A percentile compares a stretch with the other conserved stretches of the same genome.
Conservation (phyloP, 768 basidiomycete species). For the Pleurotus tuber-regium region DNA sequence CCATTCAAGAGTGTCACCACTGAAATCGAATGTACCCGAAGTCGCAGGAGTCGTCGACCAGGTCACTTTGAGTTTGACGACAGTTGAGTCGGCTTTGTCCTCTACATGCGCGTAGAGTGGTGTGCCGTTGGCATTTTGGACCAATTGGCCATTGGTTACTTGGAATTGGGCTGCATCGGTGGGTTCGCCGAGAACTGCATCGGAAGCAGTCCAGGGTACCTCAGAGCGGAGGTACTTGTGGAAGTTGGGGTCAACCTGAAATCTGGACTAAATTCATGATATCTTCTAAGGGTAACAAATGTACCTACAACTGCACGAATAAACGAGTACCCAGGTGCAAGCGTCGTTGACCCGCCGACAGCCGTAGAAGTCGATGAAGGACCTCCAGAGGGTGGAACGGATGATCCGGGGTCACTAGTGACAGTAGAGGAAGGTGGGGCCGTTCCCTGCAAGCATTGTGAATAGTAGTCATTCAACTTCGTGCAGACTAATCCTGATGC, state of each 20-base stretch:
- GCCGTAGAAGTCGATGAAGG: slow-evolving; percentile 25
- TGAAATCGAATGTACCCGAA: slow-evolving; percentile 50
- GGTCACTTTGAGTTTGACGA: slow-evolving; percentile 44
- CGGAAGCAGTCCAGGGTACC: slow-evolving; percentile 35
- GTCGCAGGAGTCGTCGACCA: slow-evolving; percentile 48
- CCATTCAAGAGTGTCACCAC: slow-evolving; percentile 61
- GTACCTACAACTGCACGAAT: slow-evolving; percentile 52
- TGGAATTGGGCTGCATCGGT: slow-evolving; percentile 56
- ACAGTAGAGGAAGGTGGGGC: slow-evolving; percentile 12
- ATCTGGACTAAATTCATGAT: neutral
- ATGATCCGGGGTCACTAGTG: slow-evolving; percentile 15
- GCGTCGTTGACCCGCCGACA: slow-evolving; percentile 38
- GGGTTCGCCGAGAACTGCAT: slow-evolving; percentile 52
- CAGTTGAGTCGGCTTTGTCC: slow-evolving; percentile 40
- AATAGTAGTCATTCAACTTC: slow-evolving; percentile 44
- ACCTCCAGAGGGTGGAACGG: neutral
- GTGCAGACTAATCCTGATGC: slow-evolving; percentile 45
- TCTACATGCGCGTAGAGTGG: slow-evolving; percentile 51
- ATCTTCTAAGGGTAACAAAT: neutral
- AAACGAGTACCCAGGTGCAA: slow-evolving; percentile 49
- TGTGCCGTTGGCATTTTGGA: slow-evolving; percentile 43
- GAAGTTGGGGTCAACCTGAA: slow-evolving; percentile 55
- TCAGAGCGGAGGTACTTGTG: slow-evolving; percentile 60
- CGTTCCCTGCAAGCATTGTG: slow-evolving; percentile 31
- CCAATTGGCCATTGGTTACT: slow-evolving; percentile 51